phyloP scores from a whole-genome alignment of 129 eudicot species.

The Pseudognaphalium luteoalbum region DNA sequence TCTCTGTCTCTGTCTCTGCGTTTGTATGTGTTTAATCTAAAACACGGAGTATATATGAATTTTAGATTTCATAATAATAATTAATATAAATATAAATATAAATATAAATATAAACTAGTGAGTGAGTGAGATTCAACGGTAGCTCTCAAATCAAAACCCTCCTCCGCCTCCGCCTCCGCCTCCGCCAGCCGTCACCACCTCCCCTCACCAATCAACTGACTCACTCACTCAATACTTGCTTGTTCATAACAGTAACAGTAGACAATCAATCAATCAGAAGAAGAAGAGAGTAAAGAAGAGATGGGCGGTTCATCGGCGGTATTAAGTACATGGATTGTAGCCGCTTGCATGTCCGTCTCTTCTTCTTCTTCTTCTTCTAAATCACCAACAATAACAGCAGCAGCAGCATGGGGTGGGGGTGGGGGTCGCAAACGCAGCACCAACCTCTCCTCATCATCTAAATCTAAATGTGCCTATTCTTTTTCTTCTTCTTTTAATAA shows the following conservation, averaged over 20 bases:
- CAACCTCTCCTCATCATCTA: conserved; percentile 26
- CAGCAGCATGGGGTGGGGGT: conserved; percentile 22
- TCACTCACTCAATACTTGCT: neutral
- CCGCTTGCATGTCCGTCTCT: conserved; percentile 65
- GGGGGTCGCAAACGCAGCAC: conserved; percentile 19
- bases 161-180: neutral
- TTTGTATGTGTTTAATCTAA: no score
- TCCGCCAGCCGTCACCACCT: conserved; percentile 1
- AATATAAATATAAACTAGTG: no score
- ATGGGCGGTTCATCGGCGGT: conserved; percentile 41
- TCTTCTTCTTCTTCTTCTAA: conserved; percentile 9
- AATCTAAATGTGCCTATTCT: neutral
- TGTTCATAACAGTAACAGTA: no score
- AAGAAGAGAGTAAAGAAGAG: neutral
- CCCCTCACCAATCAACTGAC: neutral
- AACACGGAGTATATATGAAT: no score
- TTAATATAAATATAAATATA: no score
- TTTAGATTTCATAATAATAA: no score
- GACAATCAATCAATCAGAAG: no score
- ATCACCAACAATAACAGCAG: neutral
- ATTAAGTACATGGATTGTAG: conserved; percentile 49
- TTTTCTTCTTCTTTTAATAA: neutral
- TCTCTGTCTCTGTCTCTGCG: no score
- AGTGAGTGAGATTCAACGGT: neutral
- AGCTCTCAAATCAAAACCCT: neutral